phyloP scores from a whole-genome alignment of 2,329 filamentous ascomycete species.

The Aureobasidium sp. region DNA sequence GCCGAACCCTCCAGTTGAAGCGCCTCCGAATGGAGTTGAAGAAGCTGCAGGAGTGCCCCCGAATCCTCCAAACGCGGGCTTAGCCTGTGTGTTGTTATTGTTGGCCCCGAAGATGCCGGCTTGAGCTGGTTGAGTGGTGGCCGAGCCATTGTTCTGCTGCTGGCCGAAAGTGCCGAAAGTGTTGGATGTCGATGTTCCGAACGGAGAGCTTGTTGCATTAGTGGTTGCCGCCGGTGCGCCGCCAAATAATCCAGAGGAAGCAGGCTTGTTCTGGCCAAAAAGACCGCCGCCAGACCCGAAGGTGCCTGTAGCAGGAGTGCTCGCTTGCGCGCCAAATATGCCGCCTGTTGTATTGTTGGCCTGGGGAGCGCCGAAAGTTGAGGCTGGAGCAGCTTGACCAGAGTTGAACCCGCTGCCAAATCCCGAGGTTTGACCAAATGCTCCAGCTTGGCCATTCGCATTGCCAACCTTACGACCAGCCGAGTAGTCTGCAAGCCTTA shows the following conservation, averaged over 20 bases:
- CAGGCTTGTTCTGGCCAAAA: constrained; percentile 15
- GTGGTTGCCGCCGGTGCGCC: constrained; percentile 15
- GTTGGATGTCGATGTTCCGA: constrained; percentile 23
- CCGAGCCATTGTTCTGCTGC: too few relatives aligned
- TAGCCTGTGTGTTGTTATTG: constrained; percentile 14
- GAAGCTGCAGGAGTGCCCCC: constrained; percentile 31
- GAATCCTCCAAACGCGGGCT: constrained; percentile 25
- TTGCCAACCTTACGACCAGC: constrained; percentile 81
- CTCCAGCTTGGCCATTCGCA: constrained; percentile 67
- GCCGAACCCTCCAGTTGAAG: constrained; percentile 20
- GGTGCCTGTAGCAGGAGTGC: constrained; percentile 20
- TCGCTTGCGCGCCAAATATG: constrained; percentile 28
- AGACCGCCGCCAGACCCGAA: constrained; percentile 18
- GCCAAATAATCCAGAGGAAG: constrained; percentile 18
- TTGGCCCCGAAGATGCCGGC: constrained; percentile 14
- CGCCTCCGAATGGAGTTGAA: constrained; percentile 30
- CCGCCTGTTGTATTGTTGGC: constrained; percentile 22
- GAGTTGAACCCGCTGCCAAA: constrained; percentile 39
- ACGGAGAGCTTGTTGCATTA: constrained; percentile 20
- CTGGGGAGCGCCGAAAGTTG: constrained; percentile 35
- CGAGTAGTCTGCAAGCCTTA: constrained; percentile 70
- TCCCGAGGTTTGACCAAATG: constrained; percentile 62
- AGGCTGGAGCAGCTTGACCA: constrained; percentile 13
- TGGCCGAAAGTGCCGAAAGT: too few relatives aligned
- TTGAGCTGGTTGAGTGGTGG: not conserved